Evolutionary conservation across 768 basidiomycete genomes (phyloP), one percentile per base, ranked within the genome.

Genomic region (Tylopilus felleus): DNA sequence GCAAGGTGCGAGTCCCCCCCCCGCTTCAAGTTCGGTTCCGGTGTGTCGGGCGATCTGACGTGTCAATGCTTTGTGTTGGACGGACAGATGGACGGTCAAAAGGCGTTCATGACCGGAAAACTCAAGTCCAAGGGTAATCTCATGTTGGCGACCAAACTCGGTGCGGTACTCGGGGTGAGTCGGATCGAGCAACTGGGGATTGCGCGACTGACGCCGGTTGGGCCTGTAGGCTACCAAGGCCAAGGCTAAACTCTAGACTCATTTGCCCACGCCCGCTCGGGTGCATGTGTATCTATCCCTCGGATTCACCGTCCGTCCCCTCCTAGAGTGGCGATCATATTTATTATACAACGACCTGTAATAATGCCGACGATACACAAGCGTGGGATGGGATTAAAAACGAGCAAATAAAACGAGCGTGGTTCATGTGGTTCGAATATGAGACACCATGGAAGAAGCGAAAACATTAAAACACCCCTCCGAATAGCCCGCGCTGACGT

Each of bases 61-160:
- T n/a, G n/a, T n/a, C n/a, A n/a, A n/a, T n/a, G n/a, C n/a, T n/a
- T n/a, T 33, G 31, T 10, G 31, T 33, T 9, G 5, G 31, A 6
- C 29, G 29, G 27, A 31, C 57, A 92, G 87, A 75, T 88, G 42
- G 92, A 90, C 62, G 93, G 91, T 19, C 94, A 97, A 73, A 94
- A 93, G 68, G 93, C 93, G 21, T 97, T 94, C 76, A 92, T 98
- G 90, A 90, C 89, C 8, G 94, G 94, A 27, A 90, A 90, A 66
- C 81, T 97, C 47, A 96, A 95, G 81, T 88, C 90, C 16, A 88
- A 81, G 69, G 93, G 92, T 51, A 94, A 93, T 73, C 84, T 94
- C 72, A 93, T 95, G 91, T 81, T 95, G 57, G 92, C 90, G 1
- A 95, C 92, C 23, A 98, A 96, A 71, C 88, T 97, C 33, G 87